Evolutionary conservation across 73 alveolate genomes (phyloP), one percentile per base, ranked within the genome.

Genomic region (Paramecium sexaurelia): DNA sequence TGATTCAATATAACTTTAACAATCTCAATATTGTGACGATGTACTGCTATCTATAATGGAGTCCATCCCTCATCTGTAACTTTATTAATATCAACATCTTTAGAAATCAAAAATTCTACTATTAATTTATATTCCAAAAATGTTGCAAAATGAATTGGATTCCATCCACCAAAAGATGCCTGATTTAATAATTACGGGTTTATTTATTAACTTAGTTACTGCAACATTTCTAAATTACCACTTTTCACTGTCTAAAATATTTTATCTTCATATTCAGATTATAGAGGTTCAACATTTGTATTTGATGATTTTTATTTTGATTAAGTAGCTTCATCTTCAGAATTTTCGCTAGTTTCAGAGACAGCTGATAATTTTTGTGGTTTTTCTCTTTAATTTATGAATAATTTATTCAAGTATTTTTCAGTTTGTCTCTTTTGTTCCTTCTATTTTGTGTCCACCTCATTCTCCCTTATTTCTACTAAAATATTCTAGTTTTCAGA

Each of bases 51-150:
- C 17, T 41, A 78, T 37, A 78, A 43, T 22, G 90, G 90, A 24
- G 90, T 78, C 75, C 73, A 41, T 37, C 90, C 90, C 10, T 78
- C 90, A 41, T 78, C 90, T 17, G 90, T 78, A 8, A 78, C 90
- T 45, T 78, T 78, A 24, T 78, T 78, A 7, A 78, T 43, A 43
- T 78, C 90, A 40, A 78, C 71, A 22, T 78, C 55, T 78, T 78
- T 26, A 11, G 39, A 17, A 24, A 78, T 37, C 11, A 78, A 39
- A 43, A 29, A 78, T 40, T 78, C 75, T 22, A 78, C 90, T 17
- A 26, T 78, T 40, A 19, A 22, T 40, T 41, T 41, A 26, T 45
- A 24, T n/a, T 78, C 90, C 8, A 78, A 22, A 78, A 78, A 78
- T 10, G 73, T 40, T 29, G 90, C 90, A 78, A 78, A 78, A 33